Base-by-base conservation (phyloP, 768 basidiomycete genomes). In the Galerina sulciceps region DNA sequence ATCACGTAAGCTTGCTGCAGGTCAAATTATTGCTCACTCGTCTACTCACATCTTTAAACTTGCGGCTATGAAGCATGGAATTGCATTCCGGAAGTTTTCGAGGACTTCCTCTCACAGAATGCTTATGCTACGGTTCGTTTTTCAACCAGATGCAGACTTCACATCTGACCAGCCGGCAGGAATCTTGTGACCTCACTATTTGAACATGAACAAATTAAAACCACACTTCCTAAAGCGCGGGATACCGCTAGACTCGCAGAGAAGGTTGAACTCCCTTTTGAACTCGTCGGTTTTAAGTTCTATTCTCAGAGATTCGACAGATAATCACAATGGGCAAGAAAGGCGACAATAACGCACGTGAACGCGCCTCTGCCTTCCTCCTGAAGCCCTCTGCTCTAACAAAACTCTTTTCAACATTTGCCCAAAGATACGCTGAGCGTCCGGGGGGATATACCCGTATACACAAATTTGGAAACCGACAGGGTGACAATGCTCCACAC, bases 391-490 rank as follows among this genome's bases (percentile, higher is more conserved):
- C 74, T 36, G 78, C 91, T 38, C 73, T 95, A 22, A 85, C 89
- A n/a, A 96, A 93, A 70, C 78, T 99, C 17, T 96, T 97, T 71
- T 81, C 80, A 10, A 83, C 86, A 1, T 88, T 96, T 54, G 86
- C 94, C 0, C 69, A 84, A 61, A 90, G 97, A 45, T 99, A 98
- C 73, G 81, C 85, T 0, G 65, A 79, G 14, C 85, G 97, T 3
- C 88, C 89, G 2, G 97, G 97, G 1, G 97, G 97, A 9, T 99
- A 98, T 77, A 99, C 96, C 5, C 88, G 97, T 20, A 89, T 99
- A 60, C 88, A 94, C 72, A 93, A 89, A 71, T 92, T 88, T 62
- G 96, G 96, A n/a, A 85, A 90, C 71, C 86, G 96, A 5, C 80
- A 77, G 55, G 95, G 96, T 13, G 97, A 99, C 78, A 93, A 96